Evolutionary conservation across 148 eudicot genomes (phyloP), one percentile per base, ranked within the genome.

Genomic region (Rhododendron ferrugineum): DNA sequence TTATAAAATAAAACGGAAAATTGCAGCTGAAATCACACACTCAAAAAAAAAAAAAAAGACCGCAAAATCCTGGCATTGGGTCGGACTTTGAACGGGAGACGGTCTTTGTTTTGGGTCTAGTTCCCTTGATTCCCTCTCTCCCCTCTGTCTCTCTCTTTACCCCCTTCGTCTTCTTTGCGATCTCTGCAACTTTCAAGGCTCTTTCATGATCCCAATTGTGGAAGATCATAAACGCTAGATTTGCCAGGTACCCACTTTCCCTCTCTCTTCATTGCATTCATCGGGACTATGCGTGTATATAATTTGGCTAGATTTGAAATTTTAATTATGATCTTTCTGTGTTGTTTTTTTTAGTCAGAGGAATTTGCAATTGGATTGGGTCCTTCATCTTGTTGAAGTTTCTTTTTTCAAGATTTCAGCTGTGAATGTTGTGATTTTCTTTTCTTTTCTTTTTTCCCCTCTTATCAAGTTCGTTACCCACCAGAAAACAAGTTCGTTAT

Each of bases 11-110:
- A 80, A 16, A 30, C 6, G n/a, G 10, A 52, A 14, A n/a, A 40
- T 6, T 83, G 26, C 26, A 20, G 20, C 40, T 32, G 49, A 37
- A 68, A 42, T 22, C 46, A 32, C 32, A 83, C 23, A 83, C 74
- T 20, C 56, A 84, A 58, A 79, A 32, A 32, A 32, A 34, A 34
- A 34, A 34, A 34, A 49, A 49, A 50, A 49, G 10, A 23, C 83
- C 85, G 83, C 49, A 23, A 85, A 85, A 36, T 76, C 32, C 66
- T 85, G 82, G 83, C 83, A 85, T 66, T 85, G 73, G 64, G 36
- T 79, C 34, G 86, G 58, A 78, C 52, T 77, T 72, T 34, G 66
- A 46, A 46, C 14, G 64, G 80, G 68, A 83, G 85, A 68, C 78
- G 79, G n/a, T 30, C 37, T 44, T 15, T 68, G 23, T 44, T 70